Conservation (phyloP, 768 basidiomycete genomes). For the Sporobolomyces phaffii region DNA sequence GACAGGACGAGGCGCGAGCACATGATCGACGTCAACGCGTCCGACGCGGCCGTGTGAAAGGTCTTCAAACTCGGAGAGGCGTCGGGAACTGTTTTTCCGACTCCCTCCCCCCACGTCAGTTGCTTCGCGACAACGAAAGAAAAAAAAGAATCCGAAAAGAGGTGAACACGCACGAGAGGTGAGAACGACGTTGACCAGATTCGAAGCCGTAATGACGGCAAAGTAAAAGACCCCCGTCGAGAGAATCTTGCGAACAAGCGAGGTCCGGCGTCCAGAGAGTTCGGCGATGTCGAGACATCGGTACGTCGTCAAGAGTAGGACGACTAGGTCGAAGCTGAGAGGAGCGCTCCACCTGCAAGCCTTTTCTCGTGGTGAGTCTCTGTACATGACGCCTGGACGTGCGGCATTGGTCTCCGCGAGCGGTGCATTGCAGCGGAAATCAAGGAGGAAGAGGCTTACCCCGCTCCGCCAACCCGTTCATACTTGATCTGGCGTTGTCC, state of each 20-base stretch:
- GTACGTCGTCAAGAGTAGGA: not conserved
- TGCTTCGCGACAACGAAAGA: not conserved
- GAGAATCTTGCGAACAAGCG: slow-evolving; percentile 2
- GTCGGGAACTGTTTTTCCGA: not conserved
- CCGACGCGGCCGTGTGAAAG: not conserved
- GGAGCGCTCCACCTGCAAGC: not conserved
- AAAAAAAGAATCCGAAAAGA: not conserved
- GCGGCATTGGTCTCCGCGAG: no score
- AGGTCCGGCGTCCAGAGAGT: not conserved
- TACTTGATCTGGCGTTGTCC: not conserved
- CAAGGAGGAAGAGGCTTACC: not conserved
- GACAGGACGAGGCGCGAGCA: slow-evolving; percentile 1
- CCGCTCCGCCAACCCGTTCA: not conserved
- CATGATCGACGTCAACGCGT: slow-evolving; percentile 1
- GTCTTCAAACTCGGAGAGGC: not conserved
- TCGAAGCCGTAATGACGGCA: not conserved
- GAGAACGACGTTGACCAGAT: not conserved
- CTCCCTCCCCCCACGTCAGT: no score
- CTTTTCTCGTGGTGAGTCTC: no score
- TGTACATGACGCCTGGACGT: no score
- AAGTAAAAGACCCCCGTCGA: slow-evolving; percentile 1
- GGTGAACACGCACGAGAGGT: not conserved
- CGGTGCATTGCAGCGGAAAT: no score
- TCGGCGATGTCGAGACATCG: not conserved
- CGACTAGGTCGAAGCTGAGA: not conserved